Evolutionary conservation across 2,329 filamentous ascomycete species (phyloP).

Genomic region (Pseudogymnoascus sp.): DNA sequence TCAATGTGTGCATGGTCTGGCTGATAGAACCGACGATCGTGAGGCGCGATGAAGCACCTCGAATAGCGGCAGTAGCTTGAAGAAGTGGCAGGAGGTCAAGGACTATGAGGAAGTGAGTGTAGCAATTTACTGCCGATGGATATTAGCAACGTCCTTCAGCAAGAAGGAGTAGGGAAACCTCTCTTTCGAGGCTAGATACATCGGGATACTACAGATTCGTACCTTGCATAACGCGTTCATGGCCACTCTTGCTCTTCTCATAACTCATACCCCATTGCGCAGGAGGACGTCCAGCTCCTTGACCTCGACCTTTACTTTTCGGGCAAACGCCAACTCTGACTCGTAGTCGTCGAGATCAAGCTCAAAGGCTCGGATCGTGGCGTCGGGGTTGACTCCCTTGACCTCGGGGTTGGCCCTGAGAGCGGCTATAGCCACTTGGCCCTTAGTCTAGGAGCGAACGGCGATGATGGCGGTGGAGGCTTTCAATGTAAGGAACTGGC

Average conservation of each 20-base stretch:
- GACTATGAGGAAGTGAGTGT: background rate
- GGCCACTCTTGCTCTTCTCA: conserved; percentile 14
- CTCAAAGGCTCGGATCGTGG: conserved; percentile 41
- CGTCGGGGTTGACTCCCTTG: conserved; percentile 26
- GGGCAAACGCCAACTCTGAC: conserved; percentile 38
- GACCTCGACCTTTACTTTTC: conserved; percentile 30
- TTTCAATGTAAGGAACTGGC: conserved; percentile 34
- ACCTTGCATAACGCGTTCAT: background rate
- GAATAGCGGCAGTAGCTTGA: background rate
- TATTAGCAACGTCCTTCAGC: background rate
- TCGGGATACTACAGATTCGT: background rate
- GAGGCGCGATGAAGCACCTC: background rate
- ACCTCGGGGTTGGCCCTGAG: conserved; percentile 24
- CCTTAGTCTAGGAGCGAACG: conserved; percentile 38
- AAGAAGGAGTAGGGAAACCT: background rate
- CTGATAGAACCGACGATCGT: background rate
- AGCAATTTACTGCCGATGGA: background rate
- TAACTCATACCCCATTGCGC: conserved; percentile 35
- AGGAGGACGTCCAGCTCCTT: conserved; percentile 38
- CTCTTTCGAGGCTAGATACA: background rate
- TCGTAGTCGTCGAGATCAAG: conserved; percentile 42
- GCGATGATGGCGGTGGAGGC: conserved; percentile 41
- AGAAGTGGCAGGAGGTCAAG: background rate
- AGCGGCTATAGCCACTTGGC: conserved; percentile 34
- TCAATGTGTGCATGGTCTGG: background rate